A percentile compares a stretch with the other conserved stretches of the same genome.
These are phyloP conservation scores for Hyaloscypha finlandica DNA, from an alignment of 495 filamentous ascomycete genomes.

Conservation along the genomic window DNA sequence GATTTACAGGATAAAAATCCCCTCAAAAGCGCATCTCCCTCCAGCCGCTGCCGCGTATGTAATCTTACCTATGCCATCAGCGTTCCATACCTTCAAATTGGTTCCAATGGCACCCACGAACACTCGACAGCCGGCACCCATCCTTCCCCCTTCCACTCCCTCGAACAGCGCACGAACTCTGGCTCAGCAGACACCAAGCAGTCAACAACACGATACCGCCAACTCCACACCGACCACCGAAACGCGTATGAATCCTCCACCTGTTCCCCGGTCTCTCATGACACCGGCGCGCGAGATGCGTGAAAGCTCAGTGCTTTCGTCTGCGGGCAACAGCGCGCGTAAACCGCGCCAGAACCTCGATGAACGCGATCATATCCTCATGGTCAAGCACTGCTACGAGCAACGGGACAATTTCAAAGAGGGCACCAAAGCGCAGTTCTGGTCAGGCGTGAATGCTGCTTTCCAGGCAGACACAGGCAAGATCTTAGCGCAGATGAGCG, in stretches of 20 bases:
- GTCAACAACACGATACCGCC: slow-evolving; percentile 18
- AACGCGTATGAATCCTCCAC: slow-evolving; percentile 32
- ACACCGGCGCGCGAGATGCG: slow-evolving; percentile 33
- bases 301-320: slow-evolving; percentile 28
- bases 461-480: slow-evolving; percentile 34
- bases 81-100: slow-evolving; percentile 33
- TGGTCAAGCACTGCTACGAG: slow-evolving; percentile 33
- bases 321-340: slow-evolving; percentile 26
- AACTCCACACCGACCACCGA: slow-evolving; percentile 29
- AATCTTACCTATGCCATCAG: slow-evolving; percentile 25
- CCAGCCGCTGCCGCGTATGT: not conserved
- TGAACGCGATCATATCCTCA: slow-evolving; percentile 33
- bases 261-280: slow-evolving; percentile 28
- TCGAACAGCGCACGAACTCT: slow-evolving; percentile 14
- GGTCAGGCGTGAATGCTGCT: slow-evolving; percentile 29
- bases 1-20: not conserved
- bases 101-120: slow-evolving; percentile 30
- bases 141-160: slow-evolving; percentile 31
- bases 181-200: slow-evolving; percentile 16
- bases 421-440: slow-evolving; percentile 34
- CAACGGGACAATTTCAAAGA: slow-evolving; percentile 30
- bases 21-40: not conserved
- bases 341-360: slow-evolving; percentile 34
- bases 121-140: slow-evolving; percentile 26
- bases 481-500: slow-evolving; percentile 34